phyloP scores from a whole-genome alignment of 352 stramenopile species.

The Globisporangium echinulatum region DNA sequence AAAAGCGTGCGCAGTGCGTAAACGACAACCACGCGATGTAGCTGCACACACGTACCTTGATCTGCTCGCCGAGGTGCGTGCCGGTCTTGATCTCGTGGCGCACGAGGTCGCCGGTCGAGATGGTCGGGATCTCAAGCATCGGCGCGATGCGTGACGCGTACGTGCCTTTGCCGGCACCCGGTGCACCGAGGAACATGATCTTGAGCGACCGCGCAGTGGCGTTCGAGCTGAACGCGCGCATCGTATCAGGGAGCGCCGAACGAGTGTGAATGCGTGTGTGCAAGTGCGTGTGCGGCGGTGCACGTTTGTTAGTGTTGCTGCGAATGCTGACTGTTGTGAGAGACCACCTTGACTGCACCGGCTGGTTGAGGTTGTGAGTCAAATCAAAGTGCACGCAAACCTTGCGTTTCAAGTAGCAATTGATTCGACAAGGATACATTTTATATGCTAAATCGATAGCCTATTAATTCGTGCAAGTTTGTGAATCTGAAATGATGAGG shows the following conservation, averaged over 20 bases:
- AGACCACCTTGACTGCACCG: no score
- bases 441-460: neutral
- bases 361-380: neutral
- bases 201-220: constrained; percentile 32
- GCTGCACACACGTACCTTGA: constrained; percentile 41
- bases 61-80: constrained; percentile 60
- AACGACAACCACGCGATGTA: no score
- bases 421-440: neutral
- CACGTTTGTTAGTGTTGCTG: neutral
- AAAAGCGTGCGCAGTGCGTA: neutral
- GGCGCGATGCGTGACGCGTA: constrained; percentile 85
- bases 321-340: no score
- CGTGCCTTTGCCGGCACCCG: constrained; percentile 87
- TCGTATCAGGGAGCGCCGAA: neutral
- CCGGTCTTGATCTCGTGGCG: constrained; percentile 83
- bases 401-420: neutral
- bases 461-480: neutral
- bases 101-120: constrained; percentile 87
- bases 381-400: neutral
- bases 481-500: no score
- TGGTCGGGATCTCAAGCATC: constrained; percentile 82
- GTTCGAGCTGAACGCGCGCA: constrained; percentile 15
- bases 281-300: neutral
- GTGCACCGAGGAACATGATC: constrained; percentile 89
- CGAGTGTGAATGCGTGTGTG: neutral